A percentile compares a stretch with the other conserved stretches of the same genome.
These are phyloP conservation scores for Elsinoe batatas DNA, from an alignment of 2,329 filamentous ascomycete genomes.

Conservation along the genomic window DNA sequence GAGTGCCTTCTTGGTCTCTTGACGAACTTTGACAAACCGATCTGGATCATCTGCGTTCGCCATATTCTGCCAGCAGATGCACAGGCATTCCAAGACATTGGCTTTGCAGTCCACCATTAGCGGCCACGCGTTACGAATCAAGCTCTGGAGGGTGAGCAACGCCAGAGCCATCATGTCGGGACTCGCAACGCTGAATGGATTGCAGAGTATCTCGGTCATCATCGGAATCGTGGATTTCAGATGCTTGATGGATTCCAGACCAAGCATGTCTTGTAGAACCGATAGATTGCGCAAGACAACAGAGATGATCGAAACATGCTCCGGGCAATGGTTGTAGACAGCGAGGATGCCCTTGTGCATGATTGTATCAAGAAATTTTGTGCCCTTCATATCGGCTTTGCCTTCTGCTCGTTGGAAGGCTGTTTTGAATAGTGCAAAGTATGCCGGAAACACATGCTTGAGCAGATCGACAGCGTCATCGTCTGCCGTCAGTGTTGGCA, in stretches of 20 bases:
- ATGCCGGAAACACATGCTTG: slow-evolving; percentile 52
- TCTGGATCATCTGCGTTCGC: slow-evolving; percentile 13
- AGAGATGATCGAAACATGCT: slow-evolving; percentile 48
- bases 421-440: slow-evolving; percentile 49
- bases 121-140: slow-evolving; percentile 60
- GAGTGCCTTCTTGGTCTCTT: slow-evolving; percentile 19
- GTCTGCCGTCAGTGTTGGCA: slow-evolving; percentile 69
- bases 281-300: slow-evolving; percentile 45
- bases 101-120: slow-evolving; percentile 53
- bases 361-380: slow-evolving; percentile 35
- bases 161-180: slow-evolving; percentile 46
- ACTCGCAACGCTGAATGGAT: slow-evolving; percentile 55
- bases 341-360: slow-evolving; percentile 35
- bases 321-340: slow-evolving; percentile 46
- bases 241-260: slow-evolving; percentile 56
- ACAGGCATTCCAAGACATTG: slow-evolving; percentile 53
- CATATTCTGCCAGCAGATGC: slow-evolving; percentile 29
- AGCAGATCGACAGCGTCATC: slow-evolving; percentile 58
- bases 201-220: slow-evolving; percentile 52
- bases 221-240: slow-evolving; percentile 61
- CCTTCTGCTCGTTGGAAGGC: slow-evolving; percentile 26
- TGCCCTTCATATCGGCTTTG: slow-evolving; percentile 17
- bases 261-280: slow-evolving; percentile 46
- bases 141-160: slow-evolving; percentile 41
- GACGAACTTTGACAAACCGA: slow-evolving; percentile 18